A percentile compares a stretch with the other conserved stretches of the same genome.
Evolutionary conservation across 306 rosid species (phyloP).

Genomic region (Fragaria nilgerrensis): DNA sequence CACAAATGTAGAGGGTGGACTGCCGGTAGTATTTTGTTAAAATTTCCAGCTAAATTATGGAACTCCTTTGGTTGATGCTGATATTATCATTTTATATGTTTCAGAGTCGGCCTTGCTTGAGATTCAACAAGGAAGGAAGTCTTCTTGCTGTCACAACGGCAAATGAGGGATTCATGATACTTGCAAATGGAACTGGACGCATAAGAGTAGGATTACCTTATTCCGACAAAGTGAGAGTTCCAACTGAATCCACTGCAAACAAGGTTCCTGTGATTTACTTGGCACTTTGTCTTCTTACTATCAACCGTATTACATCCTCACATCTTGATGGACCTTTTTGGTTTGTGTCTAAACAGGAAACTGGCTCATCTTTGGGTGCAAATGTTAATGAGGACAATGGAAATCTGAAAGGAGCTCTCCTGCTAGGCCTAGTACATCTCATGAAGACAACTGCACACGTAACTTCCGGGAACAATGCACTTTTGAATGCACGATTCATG

Average conservation of each 20-base stretch:
- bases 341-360: conserved; percentile 40
- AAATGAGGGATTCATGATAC: conserved; percentile 75
- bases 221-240: background rate
- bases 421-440: conserved; percentile 62
- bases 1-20: conserved; percentile 76
- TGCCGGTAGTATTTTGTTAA: conserved; percentile 51
- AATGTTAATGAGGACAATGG: conserved; percentile 60
- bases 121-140: conserved; percentile 83
- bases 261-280: conserved; percentile 48
- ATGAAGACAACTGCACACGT: conserved; percentile 49
- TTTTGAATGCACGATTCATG: conserved; percentile 72
- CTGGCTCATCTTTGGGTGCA: conserved; percentile 54
- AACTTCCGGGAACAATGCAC: conserved; percentile 61
- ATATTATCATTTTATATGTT: conserved; percentile 29
- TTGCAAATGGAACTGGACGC: conserved; percentile 66
- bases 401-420: conserved; percentile 82
- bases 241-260: conserved; percentile 51
- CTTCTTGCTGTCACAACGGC: conserved; percentile 78
- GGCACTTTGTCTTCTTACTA: conserved; percentile 14
- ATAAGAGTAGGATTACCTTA: conserved; percentile 40
- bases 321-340: conserved; percentile 7
- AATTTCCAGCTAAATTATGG: conserved; percentile 15
- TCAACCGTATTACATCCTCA: conserved; percentile 5
- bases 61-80: conserved; percentile 9
- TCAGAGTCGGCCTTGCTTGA: conserved; percentile 77